A percentile compares a stretch with the other conserved stretches of the same genome.
phyloP scores from a whole-genome alignment of 1,284 basidiomycete species.

The Moesziomyces globuligerus region DNA sequence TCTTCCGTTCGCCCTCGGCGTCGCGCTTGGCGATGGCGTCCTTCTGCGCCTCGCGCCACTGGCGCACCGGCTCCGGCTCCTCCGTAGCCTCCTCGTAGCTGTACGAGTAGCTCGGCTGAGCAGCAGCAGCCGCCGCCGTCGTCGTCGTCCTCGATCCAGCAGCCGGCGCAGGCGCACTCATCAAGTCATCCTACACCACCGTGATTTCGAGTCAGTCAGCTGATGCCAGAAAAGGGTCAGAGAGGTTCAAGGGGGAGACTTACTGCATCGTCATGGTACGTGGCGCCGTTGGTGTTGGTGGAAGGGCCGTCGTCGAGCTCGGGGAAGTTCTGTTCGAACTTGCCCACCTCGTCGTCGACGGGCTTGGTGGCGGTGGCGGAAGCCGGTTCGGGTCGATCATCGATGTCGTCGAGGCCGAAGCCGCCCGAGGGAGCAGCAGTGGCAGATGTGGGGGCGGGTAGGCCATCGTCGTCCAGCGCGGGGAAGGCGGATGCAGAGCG shows the following conservation, averaged over 20 bases:
- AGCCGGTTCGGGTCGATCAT: conserved; percentile 16
- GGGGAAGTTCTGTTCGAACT: conserved; percentile 91
- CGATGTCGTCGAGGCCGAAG: conserved; percentile 43
- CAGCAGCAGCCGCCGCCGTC: conserved; percentile 3
- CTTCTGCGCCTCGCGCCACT: conserved; percentile 88
- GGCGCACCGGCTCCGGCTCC: conserved; percentile 64
- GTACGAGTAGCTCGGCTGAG: conserved; percentile 33
- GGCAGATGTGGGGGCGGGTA: conserved; percentile 23
- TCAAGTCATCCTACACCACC: conserved; percentile 58
- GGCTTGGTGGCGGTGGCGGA: conserved; percentile 21
- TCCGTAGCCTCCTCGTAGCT: conserved; percentile 45
- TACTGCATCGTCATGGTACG: conserved; percentile 29
- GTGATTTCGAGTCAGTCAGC: background rate
- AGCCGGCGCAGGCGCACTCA: conserved; percentile 66
- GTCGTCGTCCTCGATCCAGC: conserved; percentile 8
- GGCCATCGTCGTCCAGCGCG: conserved; percentile 68
- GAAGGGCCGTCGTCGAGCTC: conserved; percentile 74
- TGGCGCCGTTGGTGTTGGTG: conserved; percentile 21
- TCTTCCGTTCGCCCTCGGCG: conserved; percentile 80
- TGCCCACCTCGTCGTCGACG: conserved; percentile 78
- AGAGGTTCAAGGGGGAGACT: conserved; percentile 7
- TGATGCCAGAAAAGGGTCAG: too few species aligned
- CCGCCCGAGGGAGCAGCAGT: conserved; percentile 10
- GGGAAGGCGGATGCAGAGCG: conserved; percentile 73
- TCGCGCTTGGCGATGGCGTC: conserved; percentile 84